Evolutionary conservation across 2,329 filamentous ascomycete species (phyloP), one percentile per base, ranked within the genome.

Genomic region (Leptographium lundbergii): DNA sequence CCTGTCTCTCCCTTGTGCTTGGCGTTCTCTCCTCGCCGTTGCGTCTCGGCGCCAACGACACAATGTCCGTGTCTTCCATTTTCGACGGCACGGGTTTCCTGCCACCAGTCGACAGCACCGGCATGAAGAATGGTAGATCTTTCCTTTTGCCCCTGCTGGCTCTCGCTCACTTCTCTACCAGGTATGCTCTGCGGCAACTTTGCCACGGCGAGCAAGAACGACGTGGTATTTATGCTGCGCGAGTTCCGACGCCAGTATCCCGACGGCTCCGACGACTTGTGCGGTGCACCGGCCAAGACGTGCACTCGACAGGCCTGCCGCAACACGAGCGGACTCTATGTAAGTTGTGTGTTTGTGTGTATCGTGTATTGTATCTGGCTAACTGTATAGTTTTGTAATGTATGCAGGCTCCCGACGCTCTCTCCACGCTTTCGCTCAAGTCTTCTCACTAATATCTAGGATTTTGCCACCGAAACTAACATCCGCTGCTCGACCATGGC

Each of bases 251-350:
- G 11, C 4, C 25, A 24, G 9, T 55, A 51, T 22, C 55, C 50
- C 5, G 17, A 42, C 4, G 50, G 42, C 55, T 54, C 54, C 10
- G 24, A 9, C 29, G 50, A 50, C n/a, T 55, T 42, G 22, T 60
- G 58, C 14, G 55, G 58, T 13, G 54, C 55, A 4, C 53, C 57
- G 1, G 57, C 24, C 9, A 22, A 22, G 25, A 58, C 48, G 2
- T 61, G 59, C 48, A 58, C 48, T 1, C 52, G 59, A 9, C 56
- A 53, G 17, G 52, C 52, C 27, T 61, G 59, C 29, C 27, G 45
- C 6, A 61, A 61, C 29, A 61, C 59, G 13, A 61, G 52, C 9
- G 59, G 53, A 10, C 56, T 61, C 13, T 61, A 61, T 34, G 53
- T 61, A 32, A 17, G 59, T 58, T 13, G 24, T 19, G 25, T 32